A percentile compares a stretch with the other conserved stretches of the same genome.
phyloP scores from a whole-genome alignment of 495 filamentous ascomycete genomes.

The Beverwykella pulmonaria region DNA sequence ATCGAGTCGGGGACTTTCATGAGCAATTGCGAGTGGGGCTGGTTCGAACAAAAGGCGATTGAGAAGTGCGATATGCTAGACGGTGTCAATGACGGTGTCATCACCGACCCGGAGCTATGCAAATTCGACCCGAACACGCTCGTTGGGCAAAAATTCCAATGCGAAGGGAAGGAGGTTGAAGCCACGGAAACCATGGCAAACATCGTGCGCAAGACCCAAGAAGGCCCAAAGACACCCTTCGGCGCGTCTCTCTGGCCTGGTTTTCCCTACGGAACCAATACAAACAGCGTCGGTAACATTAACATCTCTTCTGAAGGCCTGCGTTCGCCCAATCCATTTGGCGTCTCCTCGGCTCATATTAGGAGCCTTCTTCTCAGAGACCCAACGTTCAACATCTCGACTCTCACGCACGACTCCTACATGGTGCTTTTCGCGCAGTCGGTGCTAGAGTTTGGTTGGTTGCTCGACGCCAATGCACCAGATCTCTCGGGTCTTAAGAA shows the following conservation, averaged over 20 bases:
- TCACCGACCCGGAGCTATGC: constrained; percentile 46
- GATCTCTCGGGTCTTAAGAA: constrained; percentile 49
- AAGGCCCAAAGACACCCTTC: constrained; percentile 32
- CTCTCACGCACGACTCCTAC: constrained; percentile 30
- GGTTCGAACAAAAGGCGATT: constrained; percentile 39
- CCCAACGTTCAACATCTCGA: constrained; percentile 25
- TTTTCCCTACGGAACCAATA: constrained; percentile 23
- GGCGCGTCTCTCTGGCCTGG: constrained; percentile 33
- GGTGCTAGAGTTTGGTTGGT: constrained; percentile 39
- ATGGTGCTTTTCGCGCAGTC: constrained; percentile 39
- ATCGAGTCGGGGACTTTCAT: constrained; percentile 26
- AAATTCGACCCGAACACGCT: constrained; percentile 44
- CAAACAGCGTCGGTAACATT: constrained; percentile 1
- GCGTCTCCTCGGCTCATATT: constrained; percentile 30
- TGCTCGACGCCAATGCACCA: constrained; percentile 47
- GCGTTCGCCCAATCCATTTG: constrained; percentile 22
- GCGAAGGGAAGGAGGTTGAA: constrained; percentile 27
- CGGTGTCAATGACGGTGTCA: constrained; percentile 48
- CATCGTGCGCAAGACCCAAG: constrained; percentile 34
- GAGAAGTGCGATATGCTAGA: constrained; percentile 48
- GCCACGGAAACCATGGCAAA: constrained; percentile 28
- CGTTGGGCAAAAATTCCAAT: constrained; percentile 42
- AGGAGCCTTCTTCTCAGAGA: constrained; percentile 33
- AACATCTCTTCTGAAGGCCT: constrained; percentile 1
- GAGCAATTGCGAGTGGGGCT: constrained; percentile 36